Evolutionary conservation across 805 yeast species (phyloP), one percentile per base, ranked within the genome.

Genomic region (Ascoidea tarda): DNA sequence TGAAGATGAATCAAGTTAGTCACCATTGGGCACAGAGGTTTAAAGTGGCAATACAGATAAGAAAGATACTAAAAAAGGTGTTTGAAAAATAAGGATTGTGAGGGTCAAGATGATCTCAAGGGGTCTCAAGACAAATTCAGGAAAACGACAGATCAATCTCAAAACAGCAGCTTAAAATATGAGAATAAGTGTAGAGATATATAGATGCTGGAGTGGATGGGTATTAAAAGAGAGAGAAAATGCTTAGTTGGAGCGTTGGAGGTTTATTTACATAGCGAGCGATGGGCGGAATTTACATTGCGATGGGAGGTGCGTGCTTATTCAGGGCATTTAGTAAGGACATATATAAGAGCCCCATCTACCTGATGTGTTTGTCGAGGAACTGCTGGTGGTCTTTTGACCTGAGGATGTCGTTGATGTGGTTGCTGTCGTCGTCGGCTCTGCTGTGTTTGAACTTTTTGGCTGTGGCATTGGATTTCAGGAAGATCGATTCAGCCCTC

Each of bases 1-100:
- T 71, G 75, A 6, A 70, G 57, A 6, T 66, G 70, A 12, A 70
- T 65, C 47, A 71, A 57, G 47, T 69, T 64, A 1, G 73, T 63
- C 74, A 70, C 70, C 28, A 8, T 16, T 21, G 28, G 28, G 28
- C 28, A 21, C 28, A 21, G n/a, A 16, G 21, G n/a, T 5, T 10
- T 49, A 8, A 14, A 14, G 14, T 38, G 14, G 14, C 14, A 38
- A 38, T 10, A 38, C 44, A 38, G 14, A 38, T 2, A 38, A 38
- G 44, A 38, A 38, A 38, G 44, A 38, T 10, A 38, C 8, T 10
- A 38, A 38, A 38, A 38, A 38, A 38, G 44, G 14, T 38, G 14
- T 38, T 38, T 38, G 44, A 38, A 10, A 38, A 10, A 10, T 8
- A 38, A 38, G 44, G 44, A 4, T 10, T 21, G 28, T 21, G 28